Evolutionary conservation across 2,329 filamentous ascomycete genomes (phyloP), one percentile per base, ranked within the genome.

Genomic region (Alternaria novae-zelandiae): DNA sequence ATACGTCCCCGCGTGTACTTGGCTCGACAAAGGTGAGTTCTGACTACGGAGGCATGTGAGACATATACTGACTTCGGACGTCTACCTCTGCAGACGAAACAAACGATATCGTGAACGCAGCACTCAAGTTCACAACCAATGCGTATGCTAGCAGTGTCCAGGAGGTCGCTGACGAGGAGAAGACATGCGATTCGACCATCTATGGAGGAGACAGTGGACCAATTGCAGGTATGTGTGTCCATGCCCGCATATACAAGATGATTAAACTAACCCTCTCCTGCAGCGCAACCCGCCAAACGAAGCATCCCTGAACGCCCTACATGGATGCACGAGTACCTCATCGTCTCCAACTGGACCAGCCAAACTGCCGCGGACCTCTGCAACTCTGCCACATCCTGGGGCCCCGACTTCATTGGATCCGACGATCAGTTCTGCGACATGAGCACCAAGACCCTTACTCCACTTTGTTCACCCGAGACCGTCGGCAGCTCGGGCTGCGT

Each of bases 1-100:
- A 30, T 68, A 61, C 41, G 54, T 57, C 8, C 65, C 63, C 11
- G 49, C 54, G 23, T 68, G 63, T 54, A 66, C 59, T n/a, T 68
- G 63, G 65, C 30, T 68, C 13, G 63, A 68, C 50, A 32, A 32
- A 32, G 30, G 30, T 32, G 30, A 32, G 30, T 32, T 32, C 30
- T 32, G 30, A 32, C 30, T 32, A 32, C 30, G 30, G 13, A 32
- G 30, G 30, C 30, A 32, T 32, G 30, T 32, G 30, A 32, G 30
- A 32, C 30, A 32, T 32, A 32, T 32, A 32, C 30, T 32, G 30
- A 32, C 30, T 32, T 32, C 30, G 30, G 30, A 32, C 30, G 30
- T 32, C 30, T 32, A 32, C 30, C 30, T 32, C 30, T 32, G 63
- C 25, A 12, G 59, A 68, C 61, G 54, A 66, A 23, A 63, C 47